Percentiles rank a stretch among this genome's conserved stretches.
These are phyloP conservation scores for Mrakia gelida DNA, from an alignment of 768 basidiomycete genomes.

Conservation along the genomic window DNA sequence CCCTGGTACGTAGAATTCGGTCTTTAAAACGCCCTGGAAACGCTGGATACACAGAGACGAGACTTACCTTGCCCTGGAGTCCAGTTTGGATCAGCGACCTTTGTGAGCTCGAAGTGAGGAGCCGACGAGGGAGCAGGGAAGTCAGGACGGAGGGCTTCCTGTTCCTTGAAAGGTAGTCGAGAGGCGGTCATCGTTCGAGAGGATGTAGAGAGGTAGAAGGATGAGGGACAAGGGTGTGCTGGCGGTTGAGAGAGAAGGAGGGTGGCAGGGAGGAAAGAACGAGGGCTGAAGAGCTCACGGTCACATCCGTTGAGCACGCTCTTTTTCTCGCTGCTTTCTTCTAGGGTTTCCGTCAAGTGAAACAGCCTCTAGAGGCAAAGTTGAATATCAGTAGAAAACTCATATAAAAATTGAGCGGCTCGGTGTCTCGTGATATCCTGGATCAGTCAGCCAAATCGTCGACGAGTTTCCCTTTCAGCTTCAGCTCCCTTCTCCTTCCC, in stretches of 20 bases:
- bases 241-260: background rate
- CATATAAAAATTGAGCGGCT: no score
- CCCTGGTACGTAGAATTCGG: no score
- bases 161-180: slow-evolving; percentile 1
- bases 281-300: no score
- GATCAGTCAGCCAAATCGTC: background rate
- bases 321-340: no score
- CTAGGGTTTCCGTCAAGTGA: background rate
- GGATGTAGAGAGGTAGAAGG: background rate
- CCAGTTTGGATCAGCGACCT: slow-evolving; percentile 29
- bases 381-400: no score
- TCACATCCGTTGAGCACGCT: background rate
- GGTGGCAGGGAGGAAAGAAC: background rate
- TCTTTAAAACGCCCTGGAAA: no score
- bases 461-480: background rate
- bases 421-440: no score
- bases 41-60: no score
- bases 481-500: background rate
- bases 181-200: background rate
- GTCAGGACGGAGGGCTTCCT: slow-evolving; percentile 2
- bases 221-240: background rate
- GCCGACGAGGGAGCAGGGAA: background rate
- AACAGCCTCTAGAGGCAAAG: background rate
- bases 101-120: slow-evolving; percentile 2
- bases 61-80: slow-evolving; percentile 25